phyloP scores from a whole-genome alignment of 1,284 basidiomycete species.

The Hypsizygus ulmarius region DNA sequence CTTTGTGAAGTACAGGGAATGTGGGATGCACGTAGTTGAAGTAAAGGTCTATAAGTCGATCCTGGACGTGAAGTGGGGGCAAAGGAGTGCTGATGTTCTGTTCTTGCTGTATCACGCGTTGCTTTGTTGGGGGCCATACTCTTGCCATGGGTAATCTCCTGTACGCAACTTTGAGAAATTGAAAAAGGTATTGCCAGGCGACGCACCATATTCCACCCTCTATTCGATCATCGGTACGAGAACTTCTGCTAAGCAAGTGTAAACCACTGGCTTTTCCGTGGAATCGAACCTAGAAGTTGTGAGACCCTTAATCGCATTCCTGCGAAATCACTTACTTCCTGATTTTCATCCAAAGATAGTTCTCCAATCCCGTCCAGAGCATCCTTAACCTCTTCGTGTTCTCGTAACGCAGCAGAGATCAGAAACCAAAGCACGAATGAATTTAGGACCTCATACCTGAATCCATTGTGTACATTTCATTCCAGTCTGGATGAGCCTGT shows the following conservation, averaged over 20 bases:
- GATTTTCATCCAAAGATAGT: conserved; percentile 79
- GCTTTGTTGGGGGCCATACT: conserved; percentile 63
- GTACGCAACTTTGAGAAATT: conserved; percentile 1
- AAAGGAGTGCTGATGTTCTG: conserved; percentile 47
- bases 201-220: conserved; percentile 73
- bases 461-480: conserved; percentile 55
- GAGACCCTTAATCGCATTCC: background rate
- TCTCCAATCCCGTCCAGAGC: conserved; percentile 63
- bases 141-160: conserved; percentile 78
- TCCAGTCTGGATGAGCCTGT: conserved; percentile 41
- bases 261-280: conserved; percentile 75
- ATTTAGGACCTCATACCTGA: conserved; percentile 30
- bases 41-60: conserved; percentile 69
- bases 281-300: conserved; percentile 58
- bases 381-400: conserved; percentile 46
- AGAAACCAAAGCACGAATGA: background rate
- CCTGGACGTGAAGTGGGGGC: conserved; percentile 59
- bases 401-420: conserved; percentile 22
- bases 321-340: conserved; percentile 48
- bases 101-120: conserved; percentile 40
- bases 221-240: conserved; percentile 63
- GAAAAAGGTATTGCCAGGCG: conserved; percentile 4
- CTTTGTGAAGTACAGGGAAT: conserved; percentile 74
- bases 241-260: conserved; percentile 66
- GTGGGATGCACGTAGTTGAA: conserved; percentile 81